These are phyloP conservation scores for Epichloe typhina DNA, from an alignment of 2,329 filamentous ascomycete genomes.

Conservation along the genomic window DNA sequence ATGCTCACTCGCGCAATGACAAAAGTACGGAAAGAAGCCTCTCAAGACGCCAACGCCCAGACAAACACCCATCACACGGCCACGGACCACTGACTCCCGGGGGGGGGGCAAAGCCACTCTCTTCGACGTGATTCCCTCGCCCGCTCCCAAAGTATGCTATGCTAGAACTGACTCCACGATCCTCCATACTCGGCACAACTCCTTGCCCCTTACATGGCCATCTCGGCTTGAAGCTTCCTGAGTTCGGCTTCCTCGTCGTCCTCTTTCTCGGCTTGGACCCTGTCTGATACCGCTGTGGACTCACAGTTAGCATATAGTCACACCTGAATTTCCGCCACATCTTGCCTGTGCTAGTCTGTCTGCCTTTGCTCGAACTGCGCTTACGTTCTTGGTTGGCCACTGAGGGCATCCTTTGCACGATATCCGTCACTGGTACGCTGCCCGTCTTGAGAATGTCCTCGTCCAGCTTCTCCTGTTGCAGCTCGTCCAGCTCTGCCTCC, in stretches of 20 bases:
- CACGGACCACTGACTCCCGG: not conserved
- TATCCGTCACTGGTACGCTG: conserved; percentile 66
- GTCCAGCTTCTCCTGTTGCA: conserved; percentile 89
- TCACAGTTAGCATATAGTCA: conserved; percentile 4
- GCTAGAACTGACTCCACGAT: not conserved
- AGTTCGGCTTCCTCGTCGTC: conserved; percentile 95
- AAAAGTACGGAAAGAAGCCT: conserved; percentile 4
- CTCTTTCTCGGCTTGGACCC: conserved; percentile 45
- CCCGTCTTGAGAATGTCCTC: conserved; percentile 88
- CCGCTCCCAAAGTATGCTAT: conserved; percentile 6
- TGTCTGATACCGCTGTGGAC: conserved; percentile 18
- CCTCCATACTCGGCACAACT: not conserved
- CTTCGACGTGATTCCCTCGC: not conserved
- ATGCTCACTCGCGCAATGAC: not conserved
- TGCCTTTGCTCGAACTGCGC: conserved; percentile 22
- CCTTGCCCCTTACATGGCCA: conserved; percentile 62
- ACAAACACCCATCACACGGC: conserved; percentile 14
- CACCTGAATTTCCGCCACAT: not conserved
- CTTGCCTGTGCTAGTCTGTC: too few relatives aligned
- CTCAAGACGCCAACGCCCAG: conserved; percentile 21
- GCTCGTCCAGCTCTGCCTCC: conserved; percentile 67
- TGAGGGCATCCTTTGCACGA: conserved; percentile 62
- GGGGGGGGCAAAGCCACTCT: not conserved
- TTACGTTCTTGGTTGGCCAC: conserved; percentile 64
- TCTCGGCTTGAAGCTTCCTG: conserved; percentile 85